Percentiles rank a stretch among this genome's conserved stretches.
Evolutionary conservation across 495 filamentous ascomycete genomes (phyloP).

Genomic region (Trichoderma virens): DNA sequence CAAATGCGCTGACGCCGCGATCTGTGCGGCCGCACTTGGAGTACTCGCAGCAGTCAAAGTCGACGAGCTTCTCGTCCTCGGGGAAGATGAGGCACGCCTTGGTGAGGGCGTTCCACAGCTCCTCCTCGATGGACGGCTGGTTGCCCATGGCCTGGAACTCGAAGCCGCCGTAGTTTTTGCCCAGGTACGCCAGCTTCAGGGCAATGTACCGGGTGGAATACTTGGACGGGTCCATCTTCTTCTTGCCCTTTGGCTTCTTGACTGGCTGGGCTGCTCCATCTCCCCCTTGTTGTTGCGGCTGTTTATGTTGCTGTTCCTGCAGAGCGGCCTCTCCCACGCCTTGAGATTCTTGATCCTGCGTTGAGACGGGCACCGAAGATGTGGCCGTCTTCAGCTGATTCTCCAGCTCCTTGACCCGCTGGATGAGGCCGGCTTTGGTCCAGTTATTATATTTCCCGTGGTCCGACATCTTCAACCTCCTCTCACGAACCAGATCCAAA

Average conservation of each 20-base stretch:
- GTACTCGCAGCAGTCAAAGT: conserved; percentile 78
- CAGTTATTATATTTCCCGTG: conserved; percentile 39
- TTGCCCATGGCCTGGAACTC: conserved; percentile 64
- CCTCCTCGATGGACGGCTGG: conserved; percentile 79
- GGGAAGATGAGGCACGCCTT: conserved; percentile 76
- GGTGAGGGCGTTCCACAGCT: conserved; percentile 80
- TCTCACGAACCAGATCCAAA: background rate
- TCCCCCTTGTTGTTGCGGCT: background rate
- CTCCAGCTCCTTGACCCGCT: conserved; percentile 59
- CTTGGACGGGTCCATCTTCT: conserved; percentile 65
- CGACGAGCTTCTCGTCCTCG: conserved; percentile 42
- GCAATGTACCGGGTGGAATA: conserved; percentile 81
- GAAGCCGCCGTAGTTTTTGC: conserved; percentile 82
- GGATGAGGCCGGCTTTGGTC: conserved; percentile 57
- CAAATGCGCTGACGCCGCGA: conserved; percentile 89
- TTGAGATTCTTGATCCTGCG: background rate
- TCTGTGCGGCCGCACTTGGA: conserved; percentile 93
- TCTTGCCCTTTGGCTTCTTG: conserved; percentile 27
- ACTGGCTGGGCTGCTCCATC: conserved; percentile 4
- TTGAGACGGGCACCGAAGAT: background rate
- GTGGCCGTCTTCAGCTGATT: conserved; percentile 33
- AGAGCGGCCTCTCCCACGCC: background rate
- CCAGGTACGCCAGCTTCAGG: conserved; percentile 89
- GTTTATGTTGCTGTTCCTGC: background rate
- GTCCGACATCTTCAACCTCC: conserved; percentile 21